Base-by-base conservation (phyloP, 805 yeast genomes). In the Ogataea naganishii region DNA sequence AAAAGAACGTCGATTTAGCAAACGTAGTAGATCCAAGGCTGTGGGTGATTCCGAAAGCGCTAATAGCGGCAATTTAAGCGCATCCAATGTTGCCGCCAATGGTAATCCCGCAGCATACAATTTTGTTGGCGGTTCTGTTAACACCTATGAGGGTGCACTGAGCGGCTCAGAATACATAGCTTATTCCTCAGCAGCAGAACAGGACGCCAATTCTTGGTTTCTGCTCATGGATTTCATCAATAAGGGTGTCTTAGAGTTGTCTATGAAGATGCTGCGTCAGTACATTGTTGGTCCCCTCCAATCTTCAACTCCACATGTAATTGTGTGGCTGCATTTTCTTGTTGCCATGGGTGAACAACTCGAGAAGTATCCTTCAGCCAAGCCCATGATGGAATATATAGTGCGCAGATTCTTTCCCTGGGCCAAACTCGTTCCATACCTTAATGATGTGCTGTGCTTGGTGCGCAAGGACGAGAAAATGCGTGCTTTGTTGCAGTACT, bases 261-360 rank as follows among this genome's bases (percentile, higher is more conserved):
- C 82, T n/a, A 67, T 78, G 60, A 64, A 77, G 36, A 81, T 81
- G 47, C 49, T 81, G 26, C 66, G 66, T 38, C 76, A 75, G 35
- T 82, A 80, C 46, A 51, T 80, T 21, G 61, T 65, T 34, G 89
- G 92, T 0, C 92, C 94, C 3, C 63, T 72, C 24, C 73, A 77
- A 35, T 69, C 78, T 7, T 74, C 83, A 1, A 65, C 80, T 4
- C 77, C 88, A 9, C 94, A 83, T 59, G 63, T 77, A 3, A 63
- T 82, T 26, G 79, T 85, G 2, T 81, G 89, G 85, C 53, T 80
- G 6, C 80, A 83, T 45, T 84, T 80, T 43, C 53, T 83, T 14
- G 58, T 75, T 9, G 65, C 89, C 1, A 57, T 79, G 18, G 80
- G 81, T 3, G 66, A 72, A 35, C 74, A 79, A 6, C 49, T 66